A percentile compares a stretch with the other conserved stretches of the same genome.
phyloP scores from a whole-genome alignment of 108 stramenopile genomes.

The Bacterosira constricta region DNA sequence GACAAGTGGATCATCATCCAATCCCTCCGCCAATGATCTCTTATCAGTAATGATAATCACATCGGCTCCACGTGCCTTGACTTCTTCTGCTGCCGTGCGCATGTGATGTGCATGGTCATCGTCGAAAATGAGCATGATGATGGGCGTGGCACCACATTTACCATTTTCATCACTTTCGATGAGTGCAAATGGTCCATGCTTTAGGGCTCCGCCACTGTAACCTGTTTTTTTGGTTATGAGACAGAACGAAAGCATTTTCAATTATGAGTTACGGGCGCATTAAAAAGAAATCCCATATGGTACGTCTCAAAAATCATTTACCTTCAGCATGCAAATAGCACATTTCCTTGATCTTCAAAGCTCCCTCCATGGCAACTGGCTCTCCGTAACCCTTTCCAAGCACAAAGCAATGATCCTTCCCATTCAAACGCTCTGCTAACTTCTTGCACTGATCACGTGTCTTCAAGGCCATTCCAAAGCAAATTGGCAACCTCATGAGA shows the following conservation, averaged over 20 bases:
- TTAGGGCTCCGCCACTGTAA: slow-evolving; percentile 97
- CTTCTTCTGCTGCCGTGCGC: slow-evolving; percentile 93
- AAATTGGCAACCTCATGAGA: slow-evolving; percentile 95
- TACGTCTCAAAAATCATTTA: background rate
- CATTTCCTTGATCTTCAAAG: slow-evolving; percentile 99
- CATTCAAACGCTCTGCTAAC: slow-evolving; percentile 77
- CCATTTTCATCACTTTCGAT: slow-evolving; percentile 89
- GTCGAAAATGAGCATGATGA: slow-evolving; percentile 96
- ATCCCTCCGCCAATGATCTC: slow-evolving; percentile 71
- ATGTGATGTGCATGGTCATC: slow-evolving; percentile 95
- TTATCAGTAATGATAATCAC: slow-evolving; percentile 97
- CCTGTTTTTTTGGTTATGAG: slow-evolving; percentile 9
- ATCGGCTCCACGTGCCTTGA: slow-evolving; percentile 94
- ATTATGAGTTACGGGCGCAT: background rate
- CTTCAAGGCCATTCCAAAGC: slow-evolving; percentile 96
- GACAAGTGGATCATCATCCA: slow-evolving; percentile 90
- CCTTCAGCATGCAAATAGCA: slow-evolving; percentile 98
- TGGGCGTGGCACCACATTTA: slow-evolving; percentile 94
- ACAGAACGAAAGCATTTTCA: background rate
- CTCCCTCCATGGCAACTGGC: slow-evolving; percentile 96
- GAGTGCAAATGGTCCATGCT: slow-evolving; percentile 98
- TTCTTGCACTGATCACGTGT: slow-evolving; percentile 83
- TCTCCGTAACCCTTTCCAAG: slow-evolving; percentile 94
- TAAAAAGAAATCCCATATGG: background rate
- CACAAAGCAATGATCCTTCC: slow-evolving; percentile 95